phyloP scores from a whole-genome alignment of 2,329 filamentous ascomycete genomes.

The Arthrocladium fulminans region DNA sequence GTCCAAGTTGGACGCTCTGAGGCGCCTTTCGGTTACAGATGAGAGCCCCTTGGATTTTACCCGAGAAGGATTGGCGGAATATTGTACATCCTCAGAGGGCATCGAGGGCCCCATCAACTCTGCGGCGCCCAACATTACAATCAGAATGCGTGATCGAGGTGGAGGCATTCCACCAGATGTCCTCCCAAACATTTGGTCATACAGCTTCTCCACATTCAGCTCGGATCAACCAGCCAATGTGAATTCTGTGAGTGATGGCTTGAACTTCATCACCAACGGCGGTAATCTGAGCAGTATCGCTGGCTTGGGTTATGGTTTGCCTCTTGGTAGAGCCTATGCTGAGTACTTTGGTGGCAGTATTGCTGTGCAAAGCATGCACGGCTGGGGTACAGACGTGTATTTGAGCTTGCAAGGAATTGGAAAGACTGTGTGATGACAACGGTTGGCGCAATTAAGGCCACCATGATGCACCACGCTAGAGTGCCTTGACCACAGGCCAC shows the following conservation, averaged over 20 bases:
- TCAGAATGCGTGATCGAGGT: slow-evolving; percentile 89
- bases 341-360: slow-evolving; percentile 98
- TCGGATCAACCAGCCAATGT: slow-evolving; percentile 51
- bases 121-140: slow-evolving; percentile 76
- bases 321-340: slow-evolving; percentile 83
- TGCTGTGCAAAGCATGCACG: slow-evolving; percentile 86
- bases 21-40: slow-evolving; percentile 17
- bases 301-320: slow-evolving; percentile 84
- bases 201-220: slow-evolving; percentile 91
- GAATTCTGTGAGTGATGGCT: slow-evolving; percentile 45
- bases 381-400: slow-evolving; percentile 73
- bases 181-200: slow-evolving; percentile 84
- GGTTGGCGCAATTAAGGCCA: too few species aligned
- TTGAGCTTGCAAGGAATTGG: slow-evolving; percentile 54
- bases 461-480: too few species aligned
- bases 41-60: slow-evolving; percentile 20
- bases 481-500: too few species aligned
- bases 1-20: slow-evolving; percentile 22
- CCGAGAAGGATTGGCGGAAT: slow-evolving; percentile 21
- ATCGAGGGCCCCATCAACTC: slow-evolving; percentile 19
- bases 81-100: slow-evolving; percentile 18
- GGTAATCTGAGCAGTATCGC: slow-evolving; percentile 76
- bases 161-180: slow-evolving; percentile 83
- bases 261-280: slow-evolving; percentile 66
- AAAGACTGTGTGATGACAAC: slow-evolving; percentile 30